Percentiles rank a stretch among this genome's conserved stretches.
Conservation (phyloP, 129 eudicot genomes). For the Oenanthe sinensis region DNA sequence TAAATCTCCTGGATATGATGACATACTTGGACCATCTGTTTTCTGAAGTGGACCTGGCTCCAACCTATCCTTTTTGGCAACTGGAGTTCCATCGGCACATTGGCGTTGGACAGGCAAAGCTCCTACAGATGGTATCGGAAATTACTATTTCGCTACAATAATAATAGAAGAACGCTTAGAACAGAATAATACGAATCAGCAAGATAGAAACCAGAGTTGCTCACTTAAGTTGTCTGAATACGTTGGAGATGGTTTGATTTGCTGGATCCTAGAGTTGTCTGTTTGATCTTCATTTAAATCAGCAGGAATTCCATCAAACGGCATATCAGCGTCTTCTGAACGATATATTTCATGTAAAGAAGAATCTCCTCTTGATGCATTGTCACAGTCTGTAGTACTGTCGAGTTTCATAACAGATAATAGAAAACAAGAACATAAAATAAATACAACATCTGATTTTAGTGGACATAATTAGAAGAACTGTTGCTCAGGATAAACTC, state of each 20-base stretch:
- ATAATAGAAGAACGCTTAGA: neutral
- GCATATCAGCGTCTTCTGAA: neutral
- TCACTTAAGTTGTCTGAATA: neutral
- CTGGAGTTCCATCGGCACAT: conserved; percentile 2
- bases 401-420: neutral
- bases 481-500: neutral
- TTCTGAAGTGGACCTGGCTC: neutral
- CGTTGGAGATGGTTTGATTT: neutral
- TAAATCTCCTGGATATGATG: neutral
- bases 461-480: no score
- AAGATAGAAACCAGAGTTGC: neutral
- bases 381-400: neutral
- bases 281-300: neutral
- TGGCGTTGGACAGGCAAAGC: neutral
- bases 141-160: neutral
- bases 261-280: neutral
- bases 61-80: neutral
- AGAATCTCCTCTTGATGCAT: neutral
- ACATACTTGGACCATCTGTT: neutral
- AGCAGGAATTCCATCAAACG: neutral
- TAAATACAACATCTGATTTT: neutral
- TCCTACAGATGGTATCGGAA: neutral
- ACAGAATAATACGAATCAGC: neutral
- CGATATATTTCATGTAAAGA: neutral
- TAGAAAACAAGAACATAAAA: neutral